These are phyloP conservation scores for Diutina mesorugosa DNA, from an alignment of 1,139 yeast genomes.

Conservation along the genomic window DNA sequence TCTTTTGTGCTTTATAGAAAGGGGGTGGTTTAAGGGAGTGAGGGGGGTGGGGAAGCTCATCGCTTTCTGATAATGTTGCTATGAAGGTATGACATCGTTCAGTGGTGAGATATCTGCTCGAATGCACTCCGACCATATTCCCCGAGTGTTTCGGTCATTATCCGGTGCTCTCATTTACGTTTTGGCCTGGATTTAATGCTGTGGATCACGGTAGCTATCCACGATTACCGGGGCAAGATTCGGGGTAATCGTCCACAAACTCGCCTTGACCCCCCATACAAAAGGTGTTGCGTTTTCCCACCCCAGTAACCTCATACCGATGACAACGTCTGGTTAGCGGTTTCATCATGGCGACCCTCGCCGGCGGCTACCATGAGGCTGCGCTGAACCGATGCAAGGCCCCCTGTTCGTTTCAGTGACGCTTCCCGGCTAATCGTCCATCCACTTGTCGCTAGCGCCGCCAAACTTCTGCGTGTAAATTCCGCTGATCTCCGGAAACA, in stretches of 20 bases:
- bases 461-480: neutral
- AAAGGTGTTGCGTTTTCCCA: neutral
- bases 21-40: too few species aligned
- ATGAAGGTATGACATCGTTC: too few species aligned
- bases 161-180: too few species aligned
- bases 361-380: neutral
- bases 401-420: neutral
- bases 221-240: neutral
- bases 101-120: too few species aligned
- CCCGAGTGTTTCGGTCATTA: too few species aligned
- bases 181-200: too few species aligned
- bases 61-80: too few species aligned
- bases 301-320: neutral
- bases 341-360: neutral
- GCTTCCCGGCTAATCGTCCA: neutral
- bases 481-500: neutral
- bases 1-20: too few species aligned
- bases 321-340: neutral
- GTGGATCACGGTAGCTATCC: too few species aligned
- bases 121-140: too few species aligned
- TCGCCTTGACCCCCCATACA: neutral
- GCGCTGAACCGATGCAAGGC: neutral
- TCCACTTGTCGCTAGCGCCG: neutral
- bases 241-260: neutral
- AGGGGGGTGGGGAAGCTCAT: too few species aligned